Evolutionary conservation across 306 rosid species (phyloP).

Genomic region (Fragaria iinumae): DNA sequence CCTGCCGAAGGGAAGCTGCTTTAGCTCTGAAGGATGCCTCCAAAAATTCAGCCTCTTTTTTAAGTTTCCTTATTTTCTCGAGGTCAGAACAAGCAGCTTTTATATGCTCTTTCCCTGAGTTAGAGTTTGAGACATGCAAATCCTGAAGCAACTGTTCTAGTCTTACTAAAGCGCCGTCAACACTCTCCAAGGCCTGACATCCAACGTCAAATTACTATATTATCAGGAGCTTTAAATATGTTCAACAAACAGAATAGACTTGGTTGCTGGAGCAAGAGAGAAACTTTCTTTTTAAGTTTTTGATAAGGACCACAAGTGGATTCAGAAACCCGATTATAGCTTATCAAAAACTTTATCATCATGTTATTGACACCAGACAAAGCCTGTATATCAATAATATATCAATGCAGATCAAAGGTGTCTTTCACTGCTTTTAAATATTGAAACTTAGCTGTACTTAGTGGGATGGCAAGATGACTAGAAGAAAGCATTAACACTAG

Average conservation of each 20-base stretch:
- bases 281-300: neutral
- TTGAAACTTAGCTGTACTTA: neutral
- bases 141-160: slow-evolving; percentile 95
- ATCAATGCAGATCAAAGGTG: neutral
- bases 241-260: slow-evolving; percentile 24
- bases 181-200: slow-evolving; percentile 85
- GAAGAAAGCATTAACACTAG: neutral
- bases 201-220: slow-evolving; percentile 27
- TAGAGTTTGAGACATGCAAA: slow-evolving; percentile 74
- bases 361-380: neutral
- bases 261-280: neutral
- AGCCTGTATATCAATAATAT: neutral
- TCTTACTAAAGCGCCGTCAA: slow-evolving; percentile 73
- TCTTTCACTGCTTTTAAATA: neutral
- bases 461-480: neutral
- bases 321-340: neutral
- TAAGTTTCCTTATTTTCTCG: slow-evolving; percentile 88
- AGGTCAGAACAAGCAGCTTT: slow-evolving; percentile 99
- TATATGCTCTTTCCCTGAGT: slow-evolving; percentile 88
- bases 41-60: slow-evolving; percentile 94
- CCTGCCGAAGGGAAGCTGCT: slow-evolving; percentile 87
- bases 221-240: slow-evolving; percentile 20
- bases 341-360: neutral
- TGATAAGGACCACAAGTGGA: slow-evolving; percentile 4
- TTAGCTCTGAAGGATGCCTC: slow-evolving; percentile 96